Evolutionary conservation across 805 yeast species (phyloP).

Genomic region (Kazachstania africana): DNA sequence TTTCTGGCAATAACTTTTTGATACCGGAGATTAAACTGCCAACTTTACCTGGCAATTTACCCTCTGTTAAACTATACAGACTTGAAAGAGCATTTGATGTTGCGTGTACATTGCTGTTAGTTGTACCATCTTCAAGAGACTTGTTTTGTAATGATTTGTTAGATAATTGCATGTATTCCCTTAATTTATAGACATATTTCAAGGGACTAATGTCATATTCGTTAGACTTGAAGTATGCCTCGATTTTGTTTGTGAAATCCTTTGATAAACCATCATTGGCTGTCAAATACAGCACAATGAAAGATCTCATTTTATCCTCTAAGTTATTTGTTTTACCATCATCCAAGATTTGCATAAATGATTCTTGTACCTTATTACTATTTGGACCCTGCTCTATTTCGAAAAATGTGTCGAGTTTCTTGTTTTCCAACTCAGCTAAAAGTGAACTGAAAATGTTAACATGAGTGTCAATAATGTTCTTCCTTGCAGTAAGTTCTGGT

Average conservation of each 20-base stretch:
- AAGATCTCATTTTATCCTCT: constrained; percentile 82
- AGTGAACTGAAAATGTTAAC: constrained; percentile 87
- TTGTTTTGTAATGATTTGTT: constrained; percentile 29
- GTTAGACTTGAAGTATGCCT: constrained; percentile 43
- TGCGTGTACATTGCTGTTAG: constrained; percentile 18
- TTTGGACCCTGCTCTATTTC: constrained; percentile 82
- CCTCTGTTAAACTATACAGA: constrained; percentile 71
- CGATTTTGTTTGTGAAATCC: constrained; percentile 49
- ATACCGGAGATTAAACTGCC: constrained; percentile 82
- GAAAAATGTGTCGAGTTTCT: constrained; percentile 79
- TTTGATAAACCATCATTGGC: constrained; percentile 31
- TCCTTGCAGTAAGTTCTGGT: constrained; percentile 85
- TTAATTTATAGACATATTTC: constrained; percentile 64
- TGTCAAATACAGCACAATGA: constrained; percentile 59
- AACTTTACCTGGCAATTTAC: constrained; percentile 76
- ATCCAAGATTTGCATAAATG: constrained; percentile 48
- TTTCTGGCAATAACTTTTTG: constrained; percentile 77
- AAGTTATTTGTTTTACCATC: constrained; percentile 45
- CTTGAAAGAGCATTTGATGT: constrained; percentile 47
- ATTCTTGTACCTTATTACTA: constrained; percentile 35
- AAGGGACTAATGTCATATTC: constrained; percentile 54
- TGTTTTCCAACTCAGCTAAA: constrained; percentile 72
- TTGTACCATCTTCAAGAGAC: constrained; percentile 23
- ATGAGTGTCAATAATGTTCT: constrained; percentile 85
- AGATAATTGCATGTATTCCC: constrained; percentile 57